Base-by-base conservation (phyloP, 139 green algal genomes). In the Mychonastes homosphaera region DNA sequence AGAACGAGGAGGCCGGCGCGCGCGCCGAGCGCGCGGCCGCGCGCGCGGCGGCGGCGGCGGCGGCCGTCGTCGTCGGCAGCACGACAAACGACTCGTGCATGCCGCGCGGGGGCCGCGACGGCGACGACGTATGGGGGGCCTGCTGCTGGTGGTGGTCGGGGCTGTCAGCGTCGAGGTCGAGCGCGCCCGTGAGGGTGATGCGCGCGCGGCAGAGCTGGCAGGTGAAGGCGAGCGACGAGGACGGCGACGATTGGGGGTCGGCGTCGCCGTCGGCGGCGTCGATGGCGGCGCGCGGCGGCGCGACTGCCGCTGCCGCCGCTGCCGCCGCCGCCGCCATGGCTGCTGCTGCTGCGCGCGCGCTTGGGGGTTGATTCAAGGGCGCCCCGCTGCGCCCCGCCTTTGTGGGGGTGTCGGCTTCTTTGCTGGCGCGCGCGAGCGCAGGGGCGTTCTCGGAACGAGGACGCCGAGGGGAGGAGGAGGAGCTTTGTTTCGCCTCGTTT, bases 51-150 rank as follows among this genome's bases (percentile, higher is more conserved):
- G 23, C 21, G 45, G 6, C 15, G 15, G n/a, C 15, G 21, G 15
- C 19, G 4, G 45, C 45, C 8, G n/a, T 24, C 6, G n/a, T 21
- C n/a, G 23, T 12, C 23, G 23, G 45, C 45, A 82, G 61, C 6
- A 90, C 65, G 16, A 90, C 76, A 43, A 90, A 90, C 0, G 81
- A 89, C 43, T 90, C 82, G 12, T 90, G 81, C 52, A 88, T 38
- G 9, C 75, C 67, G 0, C 71, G 54, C 2, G 38, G 26, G 7
- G 47, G 19, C 16, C 16, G 16, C 39, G 16, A 46, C 39, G 16
- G 16, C 39, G 16, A 46, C 39, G 16, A 46, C n/a, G n/a, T n/a
- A n/a, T n/a, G n/a, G n/a, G n/a, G n/a, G n/a, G n/a, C n/a, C n/a
- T n/a, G n/a, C n/a, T n/a, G n/a, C n/a, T n/a, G n/a, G n/a, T n/a